Evolutionary conservation across 805 yeast species (phyloP).

Genomic region (Myxozyma neotropica): DNA sequence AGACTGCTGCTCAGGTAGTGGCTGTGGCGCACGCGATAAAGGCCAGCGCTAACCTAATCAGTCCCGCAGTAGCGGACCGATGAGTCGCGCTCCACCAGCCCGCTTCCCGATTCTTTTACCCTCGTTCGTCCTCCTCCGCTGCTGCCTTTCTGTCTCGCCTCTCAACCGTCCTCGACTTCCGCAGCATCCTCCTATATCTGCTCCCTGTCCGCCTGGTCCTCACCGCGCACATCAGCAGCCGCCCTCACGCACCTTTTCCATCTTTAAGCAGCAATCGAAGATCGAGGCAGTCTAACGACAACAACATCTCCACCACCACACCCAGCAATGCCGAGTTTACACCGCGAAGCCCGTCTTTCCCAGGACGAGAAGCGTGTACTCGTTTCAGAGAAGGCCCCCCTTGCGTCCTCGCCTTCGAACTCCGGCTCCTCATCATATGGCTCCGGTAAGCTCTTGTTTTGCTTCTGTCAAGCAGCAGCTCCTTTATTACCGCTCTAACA

Average conservation of each 20-base stretch:
- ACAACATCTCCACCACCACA: neutral
- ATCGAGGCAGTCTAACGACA: neutral
- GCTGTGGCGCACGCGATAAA: conserved; percentile 16
- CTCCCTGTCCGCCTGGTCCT: no score
- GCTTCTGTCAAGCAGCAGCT: neutral
- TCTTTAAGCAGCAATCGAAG: neutral
- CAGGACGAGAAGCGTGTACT: conserved; percentile 29
- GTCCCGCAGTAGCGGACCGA: conserved; percentile 1
- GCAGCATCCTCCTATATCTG: neutral
- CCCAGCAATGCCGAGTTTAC: conserved; percentile 6
- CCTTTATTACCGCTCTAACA: neutral
- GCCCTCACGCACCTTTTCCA: no score
- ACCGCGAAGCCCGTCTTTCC: conserved; percentile 12
- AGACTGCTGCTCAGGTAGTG: neutral
- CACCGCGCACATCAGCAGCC: no score
- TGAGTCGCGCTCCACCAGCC: conserved; percentile 12
- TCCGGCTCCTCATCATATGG: conserved; percentile 14
- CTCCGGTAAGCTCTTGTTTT: conserved; percentile 13
- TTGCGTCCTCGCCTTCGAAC: conserved; percentile 4
- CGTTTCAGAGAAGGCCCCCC: conserved; percentile 23
- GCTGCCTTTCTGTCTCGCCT: neutral
- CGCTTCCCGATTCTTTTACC: conserved; percentile 13
- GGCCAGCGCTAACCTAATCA: conserved; percentile 4
- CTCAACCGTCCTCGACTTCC: neutral
- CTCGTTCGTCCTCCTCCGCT: neutral